These are phyloP conservation scores for Cyclotella cryptica DNA, from an alignment of 108 stramenopile species.

Conservation along the genomic window DNA sequence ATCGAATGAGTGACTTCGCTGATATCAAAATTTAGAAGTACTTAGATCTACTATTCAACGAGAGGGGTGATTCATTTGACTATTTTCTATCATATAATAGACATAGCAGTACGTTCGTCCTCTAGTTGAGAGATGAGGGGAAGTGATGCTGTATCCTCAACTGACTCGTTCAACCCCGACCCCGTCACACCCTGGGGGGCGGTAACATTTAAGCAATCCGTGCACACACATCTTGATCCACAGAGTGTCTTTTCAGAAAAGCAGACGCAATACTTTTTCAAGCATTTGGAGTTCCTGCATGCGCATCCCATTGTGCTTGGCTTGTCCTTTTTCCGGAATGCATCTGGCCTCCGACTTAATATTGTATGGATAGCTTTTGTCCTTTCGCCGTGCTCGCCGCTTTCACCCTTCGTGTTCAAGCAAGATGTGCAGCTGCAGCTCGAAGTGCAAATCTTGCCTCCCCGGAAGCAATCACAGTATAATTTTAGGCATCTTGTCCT, in stretches of 20 bases:
- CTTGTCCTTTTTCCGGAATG: slow-evolving; percentile 24
- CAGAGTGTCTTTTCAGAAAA: slow-evolving; percentile 11
- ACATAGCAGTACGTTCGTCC: neutral
- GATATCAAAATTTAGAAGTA: slow-evolving; percentile 35
- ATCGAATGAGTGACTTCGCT: slow-evolving; percentile 53
- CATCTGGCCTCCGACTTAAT: slow-evolving; percentile 19
- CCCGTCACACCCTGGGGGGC: neutral
- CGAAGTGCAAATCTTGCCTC: slow-evolving; percentile 21
- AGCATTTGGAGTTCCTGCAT: slow-evolving; percentile 28
- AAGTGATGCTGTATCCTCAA: neutral
- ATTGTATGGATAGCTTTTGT: slow-evolving; percentile 18
- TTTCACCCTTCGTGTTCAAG: slow-evolving; percentile 20
- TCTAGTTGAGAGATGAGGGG: neutral
- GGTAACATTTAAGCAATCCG: slow-evolving; percentile 16
- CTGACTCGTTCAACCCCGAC: neutral
- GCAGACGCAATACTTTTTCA: slow-evolving; percentile 43
- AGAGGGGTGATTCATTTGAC: too few species aligned
- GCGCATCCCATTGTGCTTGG: slow-evolving; percentile 12
- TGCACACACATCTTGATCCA: slow-evolving; percentile 22
- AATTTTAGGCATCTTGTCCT: slow-evolving; percentile 26
- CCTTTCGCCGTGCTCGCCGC: slow-evolving; percentile 21
- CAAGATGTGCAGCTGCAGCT: slow-evolving; percentile 22
- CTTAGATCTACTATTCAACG: too few species aligned
- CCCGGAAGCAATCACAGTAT: slow-evolving; percentile 38
- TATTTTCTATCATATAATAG: too few species aligned